phyloP scores from a whole-genome alignment of 352 stramenopile genomes.

The Globisporangium nunn region DNA sequence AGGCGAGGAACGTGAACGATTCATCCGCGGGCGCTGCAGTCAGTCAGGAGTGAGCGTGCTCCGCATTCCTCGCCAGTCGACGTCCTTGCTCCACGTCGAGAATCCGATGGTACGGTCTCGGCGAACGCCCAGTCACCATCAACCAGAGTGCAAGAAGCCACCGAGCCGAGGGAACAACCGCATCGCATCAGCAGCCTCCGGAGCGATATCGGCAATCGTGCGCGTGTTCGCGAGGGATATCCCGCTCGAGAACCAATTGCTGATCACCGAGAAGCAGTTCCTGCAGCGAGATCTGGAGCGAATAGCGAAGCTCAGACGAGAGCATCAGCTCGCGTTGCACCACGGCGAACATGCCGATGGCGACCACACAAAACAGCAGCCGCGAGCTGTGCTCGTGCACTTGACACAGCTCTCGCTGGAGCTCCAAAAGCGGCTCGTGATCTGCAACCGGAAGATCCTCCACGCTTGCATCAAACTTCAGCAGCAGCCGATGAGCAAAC shows the following conservation, averaged over 20 bases:
- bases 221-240: constrained; percentile 46
- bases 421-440: constrained; percentile 43
- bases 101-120: constrained; percentile 14
- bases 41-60: constrained; percentile 54
- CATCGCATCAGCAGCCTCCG: background rate
- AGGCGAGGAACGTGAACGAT: constrained; percentile 27
- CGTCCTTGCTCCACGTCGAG: constrained; percentile 4
- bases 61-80: constrained; percentile 25
- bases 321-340: constrained; percentile 10
- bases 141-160: background rate
- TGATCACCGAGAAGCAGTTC: constrained; percentile 54
- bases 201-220: constrained; percentile 25
- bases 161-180: background rate
- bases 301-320: constrained; percentile 18
- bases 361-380: constrained; percentile 6
- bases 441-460: constrained; percentile 59
- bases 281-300: constrained; percentile 46
- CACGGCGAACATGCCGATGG: background rate
- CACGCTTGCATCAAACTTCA: constrained; percentile 44
- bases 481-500: background rate
- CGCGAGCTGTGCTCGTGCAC: constrained; percentile 39
- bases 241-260: constrained; percentile 34
- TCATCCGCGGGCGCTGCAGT: constrained; percentile 40
- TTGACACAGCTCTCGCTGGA: constrained; percentile 36
- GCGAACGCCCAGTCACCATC: background rate